Percentiles rank a stretch among this genome's conserved stretches.
Conservation (phyloP, 1,284 basidiomycete species). For the Microbotryum intermedium region DNA sequence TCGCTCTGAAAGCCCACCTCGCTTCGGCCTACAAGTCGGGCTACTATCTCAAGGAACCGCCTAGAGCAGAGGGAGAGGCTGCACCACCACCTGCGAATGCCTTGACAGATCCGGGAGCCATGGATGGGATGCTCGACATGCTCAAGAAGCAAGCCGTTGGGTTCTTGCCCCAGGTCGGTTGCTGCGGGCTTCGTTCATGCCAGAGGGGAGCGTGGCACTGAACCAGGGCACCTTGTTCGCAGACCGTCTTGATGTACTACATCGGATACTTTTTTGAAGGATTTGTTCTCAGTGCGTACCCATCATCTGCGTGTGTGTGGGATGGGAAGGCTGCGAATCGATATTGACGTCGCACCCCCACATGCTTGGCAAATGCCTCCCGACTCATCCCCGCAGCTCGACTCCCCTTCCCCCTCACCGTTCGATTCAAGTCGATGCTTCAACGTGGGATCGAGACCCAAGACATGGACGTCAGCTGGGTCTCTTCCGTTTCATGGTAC, state of each 20-base stretch:
- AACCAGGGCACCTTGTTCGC: conserved; percentile 40
- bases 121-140: conserved; percentile 98
- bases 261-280: conserved; percentile 99
- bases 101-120: conserved; percentile 75
- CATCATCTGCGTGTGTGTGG: background rate
- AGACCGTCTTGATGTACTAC: conserved; percentile 99
- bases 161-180: conserved; percentile 34
- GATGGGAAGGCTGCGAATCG: background rate
- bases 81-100: conserved; percentile 50
- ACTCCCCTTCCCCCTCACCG: conserved; percentile 90
- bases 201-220: background rate
- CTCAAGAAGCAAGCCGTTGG: conserved; percentile 99
- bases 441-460: conserved; percentile 91
- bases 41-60: conserved; percentile 71
- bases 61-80: conserved; percentile 46
- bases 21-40: conserved; percentile 60
- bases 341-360: too few relatives aligned
- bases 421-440: conserved; percentile 98
- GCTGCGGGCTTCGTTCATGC: background rate
- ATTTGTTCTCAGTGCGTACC: conserved; percentile 81
- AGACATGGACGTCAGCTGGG: conserved; percentile 98
- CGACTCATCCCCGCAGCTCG: conserved; percentile 56
- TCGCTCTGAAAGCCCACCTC: conserved; percentile 28
- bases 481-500: conserved; percentile 97
- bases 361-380: background rate